Conservation (phyloP, 2,329 filamentous ascomycete genomes). For the Pyrenophora tritici-repentis region DNA sequence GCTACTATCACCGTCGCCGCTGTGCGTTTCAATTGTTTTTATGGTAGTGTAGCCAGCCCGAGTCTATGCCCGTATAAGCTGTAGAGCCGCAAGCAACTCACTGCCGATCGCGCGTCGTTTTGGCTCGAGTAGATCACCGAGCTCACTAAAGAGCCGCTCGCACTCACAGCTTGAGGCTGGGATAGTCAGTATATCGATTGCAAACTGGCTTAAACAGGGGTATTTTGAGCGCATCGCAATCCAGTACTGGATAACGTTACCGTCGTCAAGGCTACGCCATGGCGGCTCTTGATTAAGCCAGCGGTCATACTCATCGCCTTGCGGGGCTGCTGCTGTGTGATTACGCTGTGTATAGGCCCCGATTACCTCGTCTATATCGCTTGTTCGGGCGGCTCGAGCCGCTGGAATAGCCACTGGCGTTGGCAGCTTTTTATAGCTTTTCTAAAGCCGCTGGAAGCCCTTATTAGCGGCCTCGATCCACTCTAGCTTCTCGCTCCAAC, state of each 20-base stretch:
- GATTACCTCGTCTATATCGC: too few species aligned
- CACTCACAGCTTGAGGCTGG: too few species aligned
- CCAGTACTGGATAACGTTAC: constrained; percentile 1
- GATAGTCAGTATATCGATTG: constrained; percentile 5
- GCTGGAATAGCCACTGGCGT: neutral
- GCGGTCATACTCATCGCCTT: too few species aligned
- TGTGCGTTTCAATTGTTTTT: neutral
- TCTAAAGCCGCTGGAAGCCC: neutral
- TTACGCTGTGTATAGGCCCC: too few species aligned
- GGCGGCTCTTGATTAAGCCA: too few species aligned
- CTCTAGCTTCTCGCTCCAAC: too few species aligned
- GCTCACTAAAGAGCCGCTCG: neutral
- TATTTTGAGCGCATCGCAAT: constrained; percentile 5
- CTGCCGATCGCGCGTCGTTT: constrained; percentile 5
- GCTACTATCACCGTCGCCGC: neutral
- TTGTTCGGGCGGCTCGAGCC: too few species aligned
- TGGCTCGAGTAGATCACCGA: neutral
- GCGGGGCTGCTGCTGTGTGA: too few species aligned
- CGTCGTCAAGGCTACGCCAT: neutral
- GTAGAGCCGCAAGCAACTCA: constrained; percentile 3
- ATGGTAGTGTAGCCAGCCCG: constrained; percentile 2
- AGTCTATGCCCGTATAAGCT: constrained; percentile 2
- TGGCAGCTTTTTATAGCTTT: neutral
- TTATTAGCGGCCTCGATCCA: neutral
- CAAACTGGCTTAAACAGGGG: constrained; percentile 3